These are phyloP conservation scores for Agrocybe pediades DNA, from an alignment of 768 basidiomycete species.

Conservation along the genomic window DNA sequence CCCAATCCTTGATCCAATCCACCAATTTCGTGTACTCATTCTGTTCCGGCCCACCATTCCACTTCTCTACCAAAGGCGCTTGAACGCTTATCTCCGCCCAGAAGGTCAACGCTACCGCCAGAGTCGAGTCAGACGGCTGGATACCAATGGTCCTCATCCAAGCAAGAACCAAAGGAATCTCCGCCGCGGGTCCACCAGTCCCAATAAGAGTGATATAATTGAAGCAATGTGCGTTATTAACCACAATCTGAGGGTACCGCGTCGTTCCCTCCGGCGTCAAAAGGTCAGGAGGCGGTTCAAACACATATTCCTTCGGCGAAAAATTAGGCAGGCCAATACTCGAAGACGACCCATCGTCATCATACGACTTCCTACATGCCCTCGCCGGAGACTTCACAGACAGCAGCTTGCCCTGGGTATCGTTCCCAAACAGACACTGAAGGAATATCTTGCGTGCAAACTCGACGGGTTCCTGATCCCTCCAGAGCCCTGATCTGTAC, in stretches of 20 bases:
- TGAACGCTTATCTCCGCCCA: slow-evolving; percentile 73
- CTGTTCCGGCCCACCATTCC: slow-evolving; percentile 31
- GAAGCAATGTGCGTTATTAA: slow-evolving; percentile 53
- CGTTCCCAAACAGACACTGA: slow-evolving; percentile 58
- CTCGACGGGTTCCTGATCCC: slow-evolving; percentile 43
- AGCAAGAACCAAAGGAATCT: slow-evolving; percentile 67
- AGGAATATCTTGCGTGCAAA: slow-evolving; percentile 54
- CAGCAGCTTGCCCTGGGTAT: slow-evolving; percentile 23
- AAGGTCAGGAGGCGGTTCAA: slow-evolving; percentile 26
- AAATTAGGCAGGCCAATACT: slow-evolving; percentile 10
- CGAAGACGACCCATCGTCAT: slow-evolving; percentile 21
- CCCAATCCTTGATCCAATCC: slow-evolving; percentile 61
- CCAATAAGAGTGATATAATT: slow-evolving; percentile 66
- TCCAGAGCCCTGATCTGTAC: slow-evolving; percentile 47
- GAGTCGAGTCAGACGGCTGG: slow-evolving; percentile 50
- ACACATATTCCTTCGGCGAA: slow-evolving; percentile 13
- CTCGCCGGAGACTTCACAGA: slow-evolving; percentile 37
- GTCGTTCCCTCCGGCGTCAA: slow-evolving; percentile 14
- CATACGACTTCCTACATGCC: slow-evolving; percentile 28
- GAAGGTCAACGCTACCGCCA: slow-evolving; percentile 64
- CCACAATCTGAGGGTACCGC: slow-evolving; percentile 34
- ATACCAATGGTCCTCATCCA: slow-evolving; percentile 74
- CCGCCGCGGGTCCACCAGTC: slow-evolving; percentile 37
- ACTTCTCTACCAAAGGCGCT: slow-evolving; percentile 57
- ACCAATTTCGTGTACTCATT: slow-evolving; percentile 47